Conservation (phyloP, 495 filamentous ascomycete genomes). For the Jackrogersella multiformis region DNA sequence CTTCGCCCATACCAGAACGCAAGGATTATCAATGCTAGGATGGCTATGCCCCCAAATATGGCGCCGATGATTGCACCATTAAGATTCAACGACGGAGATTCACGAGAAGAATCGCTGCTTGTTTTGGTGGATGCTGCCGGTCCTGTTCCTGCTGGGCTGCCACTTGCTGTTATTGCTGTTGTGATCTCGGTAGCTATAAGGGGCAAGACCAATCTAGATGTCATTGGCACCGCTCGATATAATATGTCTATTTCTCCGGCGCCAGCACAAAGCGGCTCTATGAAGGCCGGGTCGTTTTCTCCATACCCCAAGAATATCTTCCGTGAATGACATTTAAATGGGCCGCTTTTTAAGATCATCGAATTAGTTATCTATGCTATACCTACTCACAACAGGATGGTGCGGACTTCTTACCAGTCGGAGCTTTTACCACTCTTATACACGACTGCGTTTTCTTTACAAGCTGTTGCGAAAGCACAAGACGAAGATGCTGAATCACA, state of each 20-base stretch:
- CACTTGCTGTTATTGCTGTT: neutral
- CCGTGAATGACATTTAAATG: slow-evolving; percentile 19
- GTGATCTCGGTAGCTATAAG: slow-evolving; percentile 7
- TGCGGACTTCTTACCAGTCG: slow-evolving; percentile 22
- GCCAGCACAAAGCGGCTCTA: slow-evolving; percentile 17
- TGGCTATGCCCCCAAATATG: slow-evolving; percentile 14
- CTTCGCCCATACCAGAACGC: slow-evolving; percentile 24
- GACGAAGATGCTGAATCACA: slow-evolving; percentile 19
- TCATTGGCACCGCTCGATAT: slow-evolving; percentile 26
- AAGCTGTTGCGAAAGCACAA: slow-evolving; percentile 28
- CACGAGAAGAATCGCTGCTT: neutral
- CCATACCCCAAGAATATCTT: slow-evolving; percentile 18
- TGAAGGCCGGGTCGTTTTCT: slow-evolving; percentile 1
- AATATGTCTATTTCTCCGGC: slow-evolving; percentile 10
- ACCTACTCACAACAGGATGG: neutral
- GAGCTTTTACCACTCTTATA: slow-evolving; percentile 11
- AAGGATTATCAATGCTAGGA: slow-evolving; percentile 8
- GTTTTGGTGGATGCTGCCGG: neutral
- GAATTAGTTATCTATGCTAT: neutral
- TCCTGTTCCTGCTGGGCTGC: neutral
- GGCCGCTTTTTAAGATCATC: slow-evolving; percentile 14
- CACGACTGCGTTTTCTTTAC: slow-evolving; percentile 24
- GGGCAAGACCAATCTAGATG: slow-evolving; percentile 19
- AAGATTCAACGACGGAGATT: neutral
- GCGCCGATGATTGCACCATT: slow-evolving; percentile 9